Evolutionary conservation across 805 yeast genomes (phyloP).

Genomic region (Candida piceae): DNA sequence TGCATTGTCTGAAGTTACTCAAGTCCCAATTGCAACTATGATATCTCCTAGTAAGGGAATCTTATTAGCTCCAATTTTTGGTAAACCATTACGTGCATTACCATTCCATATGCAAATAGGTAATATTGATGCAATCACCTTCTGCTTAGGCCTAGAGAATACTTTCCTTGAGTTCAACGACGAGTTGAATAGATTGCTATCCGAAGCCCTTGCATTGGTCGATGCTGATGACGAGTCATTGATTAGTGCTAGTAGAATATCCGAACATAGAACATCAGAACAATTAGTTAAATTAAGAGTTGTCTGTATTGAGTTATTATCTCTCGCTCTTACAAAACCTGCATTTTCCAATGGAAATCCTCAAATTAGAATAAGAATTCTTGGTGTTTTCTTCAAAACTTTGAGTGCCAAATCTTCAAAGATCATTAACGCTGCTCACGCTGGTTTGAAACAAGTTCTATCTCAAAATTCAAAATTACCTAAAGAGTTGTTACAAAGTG

Average conservation of each 20-base stretch:
- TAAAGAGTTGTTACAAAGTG: conserved; percentile 90
- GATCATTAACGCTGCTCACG: conserved; percentile 90
- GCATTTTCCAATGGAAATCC: conserved; percentile 63
- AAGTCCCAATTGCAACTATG: conserved; percentile 64
- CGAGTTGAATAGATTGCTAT: conserved; percentile 74
- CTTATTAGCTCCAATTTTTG: conserved; percentile 87
- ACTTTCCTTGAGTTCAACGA: conserved; percentile 84
- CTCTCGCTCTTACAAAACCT: conserved; percentile 79
- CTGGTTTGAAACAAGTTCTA: conserved; percentile 77
- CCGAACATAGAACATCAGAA: conserved; percentile 83
- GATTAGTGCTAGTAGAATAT: conserved; percentile 78
- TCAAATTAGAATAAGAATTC: conserved; percentile 74
- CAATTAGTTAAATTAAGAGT: conserved; percentile 84
- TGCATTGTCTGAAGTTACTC: conserved; percentile 64
- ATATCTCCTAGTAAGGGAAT: conserved; percentile 80
- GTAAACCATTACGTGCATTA: conserved; percentile 91
- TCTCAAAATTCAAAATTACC: conserved; percentile 87
- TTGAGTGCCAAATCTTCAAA: conserved; percentile 78
- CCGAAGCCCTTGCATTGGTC: conserved; percentile 89
- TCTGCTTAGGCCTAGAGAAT: conserved; percentile 74
- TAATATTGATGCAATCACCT: conserved; percentile 94
- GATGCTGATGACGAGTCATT: conserved; percentile 97
- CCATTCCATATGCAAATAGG: conserved; percentile 99
- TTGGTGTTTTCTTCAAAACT: conserved; percentile 93
- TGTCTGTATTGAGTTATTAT: conserved; percentile 78